phyloP scores from a whole-genome alignment of 495 filamentous ascomycete species.

The Penicillium flavigenum region DNA sequence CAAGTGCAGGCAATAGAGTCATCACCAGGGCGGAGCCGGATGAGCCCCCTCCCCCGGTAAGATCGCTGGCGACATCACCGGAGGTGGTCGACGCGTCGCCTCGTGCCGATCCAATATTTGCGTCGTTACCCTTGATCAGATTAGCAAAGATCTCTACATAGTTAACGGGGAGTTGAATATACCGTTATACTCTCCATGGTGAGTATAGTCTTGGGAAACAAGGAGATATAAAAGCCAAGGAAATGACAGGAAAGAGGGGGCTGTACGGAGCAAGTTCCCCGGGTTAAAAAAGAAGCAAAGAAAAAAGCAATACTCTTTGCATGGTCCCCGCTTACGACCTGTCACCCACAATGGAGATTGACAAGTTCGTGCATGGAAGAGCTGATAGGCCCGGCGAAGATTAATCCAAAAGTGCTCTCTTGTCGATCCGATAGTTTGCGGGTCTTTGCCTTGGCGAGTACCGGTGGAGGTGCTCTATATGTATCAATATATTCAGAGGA shows the following conservation, averaged over 20 bases:
- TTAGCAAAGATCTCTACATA: slow-evolving; percentile 4
- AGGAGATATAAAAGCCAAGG: slow-evolving; percentile 2
- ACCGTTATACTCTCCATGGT: slow-evolving; percentile 21
- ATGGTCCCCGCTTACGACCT: slow-evolving; percentile 29
- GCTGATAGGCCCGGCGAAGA: slow-evolving; percentile 23
- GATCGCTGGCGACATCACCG: slow-evolving; percentile 31
- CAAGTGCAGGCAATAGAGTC: slow-evolving; percentile 67
- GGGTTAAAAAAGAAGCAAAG: slow-evolving; percentile 10
- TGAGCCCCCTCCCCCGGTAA: slow-evolving; percentile 35
- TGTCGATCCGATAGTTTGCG: slow-evolving; percentile 25
- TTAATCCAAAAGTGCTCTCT: slow-evolving; percentile 17
- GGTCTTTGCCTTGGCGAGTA: slow-evolving; percentile 8
- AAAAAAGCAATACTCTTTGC: slow-evolving; percentile 18
- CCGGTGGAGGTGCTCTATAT: too few relatives aligned
- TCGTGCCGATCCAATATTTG: slow-evolving; percentile 46
- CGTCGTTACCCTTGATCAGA: slow-evolving; percentile 37
- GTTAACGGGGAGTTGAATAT: background rate
- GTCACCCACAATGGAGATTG: slow-evolving; percentile 26
- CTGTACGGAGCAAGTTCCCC: slow-evolving; percentile 17
- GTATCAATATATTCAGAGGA: too few relatives aligned
- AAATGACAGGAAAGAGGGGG: slow-evolving; percentile 2
- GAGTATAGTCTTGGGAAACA: background rate
- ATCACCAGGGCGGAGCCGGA: slow-evolving; percentile 59
- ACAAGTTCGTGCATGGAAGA: slow-evolving; percentile 16
- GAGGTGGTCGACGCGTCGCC: slow-evolving; percentile 43